phyloP scores from a whole-genome alignment of 1,284 basidiomycete species.

The Filobasidium uniguttulatum region DNA sequence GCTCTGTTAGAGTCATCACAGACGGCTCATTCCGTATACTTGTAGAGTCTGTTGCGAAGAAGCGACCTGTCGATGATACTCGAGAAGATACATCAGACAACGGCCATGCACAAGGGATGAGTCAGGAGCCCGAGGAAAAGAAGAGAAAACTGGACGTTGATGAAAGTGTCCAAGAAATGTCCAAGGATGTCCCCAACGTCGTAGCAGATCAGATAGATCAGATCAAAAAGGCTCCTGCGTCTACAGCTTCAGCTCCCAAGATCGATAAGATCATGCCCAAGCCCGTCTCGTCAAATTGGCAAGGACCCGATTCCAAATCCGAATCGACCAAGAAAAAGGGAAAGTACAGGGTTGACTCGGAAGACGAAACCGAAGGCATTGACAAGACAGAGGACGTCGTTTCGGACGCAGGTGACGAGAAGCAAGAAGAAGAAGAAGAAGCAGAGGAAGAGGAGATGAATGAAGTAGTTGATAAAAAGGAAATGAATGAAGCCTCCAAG shows the following conservation, averaged over 20 bases:
- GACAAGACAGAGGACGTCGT: slow-evolving; percentile 2
- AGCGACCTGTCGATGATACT: background rate
- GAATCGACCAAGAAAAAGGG: background rate
- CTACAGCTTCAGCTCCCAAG: background rate
- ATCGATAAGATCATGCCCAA: background rate
- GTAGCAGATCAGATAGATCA: slow-evolving; percentile 8
- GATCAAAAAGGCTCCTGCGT: slow-evolving; percentile 8
- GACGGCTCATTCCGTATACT: background rate
- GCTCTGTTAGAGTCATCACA: background rate
- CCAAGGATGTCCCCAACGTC: slow-evolving; percentile 3
- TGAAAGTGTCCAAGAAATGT: background rate
- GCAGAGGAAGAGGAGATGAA: slow-evolving; percentile 36
- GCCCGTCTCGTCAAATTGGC: background rate
- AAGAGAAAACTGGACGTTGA: background rate
- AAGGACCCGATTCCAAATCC: background rate
- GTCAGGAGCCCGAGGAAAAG: background rate
- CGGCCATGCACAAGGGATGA: background rate
- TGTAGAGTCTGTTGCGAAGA: background rate
- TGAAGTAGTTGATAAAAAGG: slow-evolving; percentile 48
- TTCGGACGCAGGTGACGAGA: slow-evolving; percentile 18
- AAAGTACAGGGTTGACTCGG: slow-evolving; percentile 7
- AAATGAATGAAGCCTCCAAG: slow-evolving; percentile 10
- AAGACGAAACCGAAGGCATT: slow-evolving; percentile 23
- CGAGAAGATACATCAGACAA: background rate
- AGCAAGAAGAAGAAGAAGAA: slow-evolving; percentile 34